These are phyloP conservation scores for Athelia sp. DNA, from an alignment of 1,284 basidiomycete species.

Conservation along the genomic window DNA sequence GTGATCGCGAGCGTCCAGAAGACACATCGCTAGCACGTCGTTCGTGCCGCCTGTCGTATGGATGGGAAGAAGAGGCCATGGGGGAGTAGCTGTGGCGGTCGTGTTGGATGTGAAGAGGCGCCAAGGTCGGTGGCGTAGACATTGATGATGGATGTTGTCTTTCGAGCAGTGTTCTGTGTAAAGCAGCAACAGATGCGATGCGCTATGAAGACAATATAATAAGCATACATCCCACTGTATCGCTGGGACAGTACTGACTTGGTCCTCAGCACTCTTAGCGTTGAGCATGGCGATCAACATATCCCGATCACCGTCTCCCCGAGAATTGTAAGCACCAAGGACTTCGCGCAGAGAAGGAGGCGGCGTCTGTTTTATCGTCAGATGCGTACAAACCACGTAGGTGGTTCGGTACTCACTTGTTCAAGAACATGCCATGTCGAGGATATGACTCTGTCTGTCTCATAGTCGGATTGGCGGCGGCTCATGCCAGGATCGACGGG, in stretches of 20 bases:
- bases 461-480: constrained; percentile 9
- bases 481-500: not conserved
- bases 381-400: too few relatives aligned
- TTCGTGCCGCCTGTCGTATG: too few relatives aligned
- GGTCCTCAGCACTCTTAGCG: constrained; percentile 87
- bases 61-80: not conserved
- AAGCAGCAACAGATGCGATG: constrained; percentile 10
- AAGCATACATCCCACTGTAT: constrained; percentile 6
- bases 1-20: not conserved
- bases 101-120: not conserved
- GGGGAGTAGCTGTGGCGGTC: not conserved
- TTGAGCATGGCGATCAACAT: constrained; percentile 85
- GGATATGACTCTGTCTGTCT: constrained; percentile 29
- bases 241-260: constrained; percentile 40
- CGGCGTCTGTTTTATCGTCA: constrained; percentile 39
- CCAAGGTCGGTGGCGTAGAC: not conserved
- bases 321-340: constrained; percentile 74
- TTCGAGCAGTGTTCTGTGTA: not conserved
- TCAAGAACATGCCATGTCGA: constrained; percentile 43
- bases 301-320: constrained; percentile 86
- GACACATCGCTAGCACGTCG: too few relatives aligned
- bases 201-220: constrained; percentile 16
- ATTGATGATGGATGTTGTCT: not conserved
- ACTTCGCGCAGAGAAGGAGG: constrained; percentile 82
- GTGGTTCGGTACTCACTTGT: constrained; percentile 28